Percentiles rank a stretch among this genome's conserved stretches.
These are phyloP conservation scores for Lagerstroemia speciosa DNA, from an alignment of 345 rosid species.

Conservation along the genomic window DNA sequence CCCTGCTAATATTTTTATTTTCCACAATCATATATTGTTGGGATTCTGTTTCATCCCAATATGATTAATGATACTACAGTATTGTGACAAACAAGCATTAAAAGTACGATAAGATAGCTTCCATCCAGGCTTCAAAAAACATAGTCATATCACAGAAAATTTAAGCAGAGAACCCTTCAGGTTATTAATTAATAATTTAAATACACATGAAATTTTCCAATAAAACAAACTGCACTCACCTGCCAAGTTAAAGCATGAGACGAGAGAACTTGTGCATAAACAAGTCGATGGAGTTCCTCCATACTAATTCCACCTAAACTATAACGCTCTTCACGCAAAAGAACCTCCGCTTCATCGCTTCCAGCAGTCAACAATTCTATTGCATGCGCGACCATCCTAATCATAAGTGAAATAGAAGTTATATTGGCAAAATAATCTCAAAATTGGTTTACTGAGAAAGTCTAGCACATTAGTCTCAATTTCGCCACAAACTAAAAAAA, in stretches of 20 bases:
- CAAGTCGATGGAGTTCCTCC: constrained; percentile 87
- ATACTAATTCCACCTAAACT: constrained; percentile 70
- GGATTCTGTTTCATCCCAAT: not conserved
- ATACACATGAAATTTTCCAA: not conserved
- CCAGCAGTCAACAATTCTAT: constrained; percentile 77
- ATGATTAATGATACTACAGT: not conserved
- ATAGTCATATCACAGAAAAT: not conserved
- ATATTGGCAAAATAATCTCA: not conserved
- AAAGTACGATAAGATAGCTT: not conserved
- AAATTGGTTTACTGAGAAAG: not conserved
- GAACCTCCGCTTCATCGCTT: constrained; percentile 59
- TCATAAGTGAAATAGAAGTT: constrained; percentile 14
- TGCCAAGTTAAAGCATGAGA: constrained; percentile 95
- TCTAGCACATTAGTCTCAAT: not conserved
- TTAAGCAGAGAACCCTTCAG: not conserved
- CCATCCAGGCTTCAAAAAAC: not conserved
- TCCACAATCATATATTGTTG: not conserved
- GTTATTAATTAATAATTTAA: not conserved
- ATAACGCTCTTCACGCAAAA: constrained; percentile 65
- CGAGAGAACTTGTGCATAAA: constrained; percentile 89
- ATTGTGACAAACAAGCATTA: not conserved
- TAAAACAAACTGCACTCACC: constrained; percentile 38
- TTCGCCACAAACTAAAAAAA: not conserved
- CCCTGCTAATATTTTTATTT: not conserved
- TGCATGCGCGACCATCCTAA: constrained; percentile 94